These are phyloP conservation scores for Dictyophora rubrovolvata DNA, from an alignment of 768 basidiomycete genomes.

Conservation along the genomic window DNA sequence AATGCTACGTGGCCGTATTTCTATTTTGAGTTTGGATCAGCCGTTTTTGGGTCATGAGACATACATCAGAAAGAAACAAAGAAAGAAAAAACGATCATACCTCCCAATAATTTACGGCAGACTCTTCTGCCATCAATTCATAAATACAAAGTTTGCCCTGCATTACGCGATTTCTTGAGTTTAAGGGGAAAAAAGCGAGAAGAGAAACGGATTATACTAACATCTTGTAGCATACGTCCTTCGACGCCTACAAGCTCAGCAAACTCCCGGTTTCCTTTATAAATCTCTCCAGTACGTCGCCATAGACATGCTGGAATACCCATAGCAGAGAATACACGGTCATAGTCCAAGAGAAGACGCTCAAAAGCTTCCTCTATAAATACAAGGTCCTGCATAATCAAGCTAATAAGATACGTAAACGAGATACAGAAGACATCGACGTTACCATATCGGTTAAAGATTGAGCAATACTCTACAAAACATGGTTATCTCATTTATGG, in stretches of 20 bases:
- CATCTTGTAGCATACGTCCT: conserved; percentile 80
- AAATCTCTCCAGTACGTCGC: conserved; percentile 96
- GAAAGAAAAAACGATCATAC: conserved; percentile 28
- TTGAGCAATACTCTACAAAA: conserved; percentile 60
- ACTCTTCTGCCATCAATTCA: conserved; percentile 96
- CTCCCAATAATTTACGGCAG: conserved; percentile 97
- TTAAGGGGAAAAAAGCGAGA: background rate
- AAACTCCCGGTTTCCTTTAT: conserved; percentile 96
- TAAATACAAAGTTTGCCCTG: conserved; percentile 91
- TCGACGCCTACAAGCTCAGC: conserved; percentile 83
- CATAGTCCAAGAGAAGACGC: conserved; percentile 87
- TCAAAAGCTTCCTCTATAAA: conserved; percentile 99
- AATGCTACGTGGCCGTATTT: conserved; percentile 95
- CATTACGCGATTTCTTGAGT: background rate
- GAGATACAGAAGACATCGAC: conserved; percentile 10
- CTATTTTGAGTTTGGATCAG: conserved; percentile 26
- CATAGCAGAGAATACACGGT: conserved; percentile 90
- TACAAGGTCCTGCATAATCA: conserved; percentile 63
- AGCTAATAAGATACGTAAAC: background rate
- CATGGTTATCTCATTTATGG: conserved; percentile 3
- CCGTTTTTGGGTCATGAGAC: background rate
- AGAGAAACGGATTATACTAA: conserved; percentile 27
- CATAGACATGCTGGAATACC: conserved; percentile 95
- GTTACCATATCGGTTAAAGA: conserved; percentile 72
- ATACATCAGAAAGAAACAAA: background rate